Evolutionary conservation across 1,284 basidiomycete genomes (phyloP), one percentile per base, ranked within the genome.

Genomic region (Cystobasidium sp.): DNA sequence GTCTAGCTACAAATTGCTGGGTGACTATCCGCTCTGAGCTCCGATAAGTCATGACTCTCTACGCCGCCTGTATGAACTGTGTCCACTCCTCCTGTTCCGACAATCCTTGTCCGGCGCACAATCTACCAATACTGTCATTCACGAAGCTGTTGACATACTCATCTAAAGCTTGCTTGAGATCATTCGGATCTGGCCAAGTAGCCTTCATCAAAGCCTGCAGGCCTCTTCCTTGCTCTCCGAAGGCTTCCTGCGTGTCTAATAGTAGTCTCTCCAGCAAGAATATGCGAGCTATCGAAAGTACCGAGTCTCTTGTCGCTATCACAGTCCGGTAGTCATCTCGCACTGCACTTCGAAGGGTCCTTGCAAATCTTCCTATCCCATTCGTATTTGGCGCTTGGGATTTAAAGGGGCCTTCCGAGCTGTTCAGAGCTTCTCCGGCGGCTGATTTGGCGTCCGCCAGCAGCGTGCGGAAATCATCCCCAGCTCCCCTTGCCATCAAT

Each of bases 281-380:
- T 8, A 55, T 18, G 3, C 68, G 55, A 9, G 52, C 47, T 24
- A 70, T 31, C 12, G 20, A n/a, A 37, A 71, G 51, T 20, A 58
- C 69, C 12, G 59, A 24, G 52, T 63, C 59, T 52, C 46, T 56
- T 1, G 59, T 71, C 14, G 61, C 61, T 51, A 39, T 43, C 2
- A 71, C 46, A 4, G 69, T 71, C 16, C 69, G 59, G 44, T 71
- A 71, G 39, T 71, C 69, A 6, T 71, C 47, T 31, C 46, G 31
- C 43, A 31, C 37, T 24, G 44, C 62, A 22, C 49, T 64, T 1
- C 56, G 56, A 6, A 59, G 22, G 1, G 24, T 58, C 53, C 56
- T 68, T 22, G 66, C 66, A 39, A 68, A 68, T 16, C 39, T 47
- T 12, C 46, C 16, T 3, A 56, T 3, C 22, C 55, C 51, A 20